phyloP scores from a whole-genome alignment of 2,329 filamentous ascomycete genomes.

The Hypomyces perniciosus region DNA sequence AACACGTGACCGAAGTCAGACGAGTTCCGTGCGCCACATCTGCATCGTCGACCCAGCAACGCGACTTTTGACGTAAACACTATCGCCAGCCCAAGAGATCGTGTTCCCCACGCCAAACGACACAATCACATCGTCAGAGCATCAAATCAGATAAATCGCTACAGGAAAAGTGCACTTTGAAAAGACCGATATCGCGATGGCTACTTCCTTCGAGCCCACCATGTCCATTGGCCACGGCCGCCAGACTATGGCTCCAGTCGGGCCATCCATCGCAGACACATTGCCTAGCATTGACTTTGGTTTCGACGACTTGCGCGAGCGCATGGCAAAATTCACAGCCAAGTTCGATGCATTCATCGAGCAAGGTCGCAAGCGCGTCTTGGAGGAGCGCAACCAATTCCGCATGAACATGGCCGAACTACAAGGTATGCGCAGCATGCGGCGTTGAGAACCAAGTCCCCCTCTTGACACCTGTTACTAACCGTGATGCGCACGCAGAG shows the following conservation, averaged over 20 bases:
- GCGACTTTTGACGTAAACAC: slow-evolving; percentile 13
- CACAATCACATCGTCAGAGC: not conserved
- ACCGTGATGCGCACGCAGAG: slow-evolving; percentile 48
- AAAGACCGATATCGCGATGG: slow-evolving; percentile 33
- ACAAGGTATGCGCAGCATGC: slow-evolving; percentile 59
- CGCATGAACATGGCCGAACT: slow-evolving; percentile 84
- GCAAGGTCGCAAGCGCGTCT: slow-evolving; percentile 76
- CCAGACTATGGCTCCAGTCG: slow-evolving; percentile 51
- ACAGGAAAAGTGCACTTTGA: not conserved
- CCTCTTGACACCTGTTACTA: not conserved
- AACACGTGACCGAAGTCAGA: slow-evolving; percentile 17
- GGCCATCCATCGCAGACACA: slow-evolving; percentile 65
- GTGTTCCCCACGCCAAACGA: no score
- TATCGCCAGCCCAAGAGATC: not conserved
- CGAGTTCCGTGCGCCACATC: slow-evolving; percentile 3
- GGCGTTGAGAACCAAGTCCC: not conserved
- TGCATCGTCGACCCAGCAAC: slow-evolving; percentile 20
- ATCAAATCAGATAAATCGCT: not conserved
- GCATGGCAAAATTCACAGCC: slow-evolving; percentile 87
- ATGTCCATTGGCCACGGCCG: slow-evolving; percentile 58
- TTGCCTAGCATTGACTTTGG: slow-evolving; percentile 91
- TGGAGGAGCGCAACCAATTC: slow-evolving; percentile 93
- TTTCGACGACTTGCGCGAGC: slow-evolving; percentile 89
- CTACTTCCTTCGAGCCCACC: slow-evolving; percentile 61
- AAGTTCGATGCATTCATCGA: slow-evolving; percentile 94